phyloP scores from a whole-genome alignment of 192 early-diverging fungal species.

The Lobosporangium transversale region DNA sequence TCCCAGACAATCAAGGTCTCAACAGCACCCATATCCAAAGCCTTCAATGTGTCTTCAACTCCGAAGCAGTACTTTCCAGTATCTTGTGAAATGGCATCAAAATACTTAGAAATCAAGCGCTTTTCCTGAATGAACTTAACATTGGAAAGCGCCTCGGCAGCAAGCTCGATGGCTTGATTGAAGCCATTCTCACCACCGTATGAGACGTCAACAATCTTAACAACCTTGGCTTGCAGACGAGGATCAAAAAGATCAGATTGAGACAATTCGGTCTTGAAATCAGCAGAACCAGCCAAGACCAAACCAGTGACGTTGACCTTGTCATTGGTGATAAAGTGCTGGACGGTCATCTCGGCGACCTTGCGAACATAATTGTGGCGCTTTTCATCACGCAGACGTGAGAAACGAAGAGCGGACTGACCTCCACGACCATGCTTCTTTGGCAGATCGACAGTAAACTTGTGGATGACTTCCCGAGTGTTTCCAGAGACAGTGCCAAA shows the following conservation, averaged over 20 bases:
- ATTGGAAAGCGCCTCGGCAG: conserved; percentile 90
- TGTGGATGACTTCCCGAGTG: conserved; percentile 93
- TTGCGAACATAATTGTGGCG: conserved; percentile 99
- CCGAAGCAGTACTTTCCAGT: conserved; percentile 97
- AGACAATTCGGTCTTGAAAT: conserved; percentile 97
- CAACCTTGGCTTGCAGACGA: conserved; percentile 86
- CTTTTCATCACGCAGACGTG: conserved; percentile 98
- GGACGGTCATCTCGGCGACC: conserved; percentile 96
- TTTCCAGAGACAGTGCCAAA: conserved; percentile 96
- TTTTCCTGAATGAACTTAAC: conserved; percentile 99
- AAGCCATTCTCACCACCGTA: conserved; percentile 99
- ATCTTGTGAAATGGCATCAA: conserved; percentile 96
- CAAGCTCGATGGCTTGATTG: conserved; percentile 94
- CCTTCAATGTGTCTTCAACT: conserved; percentile 95
- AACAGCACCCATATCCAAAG: conserved; percentile 97
- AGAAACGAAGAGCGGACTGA: conserved; percentile 99
- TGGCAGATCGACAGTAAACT: conserved; percentile 95
- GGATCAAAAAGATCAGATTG: conserved; percentile 97
- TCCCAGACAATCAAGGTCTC: conserved; percentile 99
- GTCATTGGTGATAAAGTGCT: conserved; percentile 95
- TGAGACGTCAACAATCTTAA: conserved; percentile 96
- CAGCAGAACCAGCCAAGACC: conserved; percentile 97
- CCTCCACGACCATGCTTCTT: conserved; percentile 99
- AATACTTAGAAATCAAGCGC: conserved; percentile 94
- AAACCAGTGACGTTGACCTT: conserved; percentile 89